Evolutionary conservation across 2,329 filamentous ascomycete genomes (phyloP), one percentile per base, ranked within the genome.

Genomic region (Fusarium nodosum): DNA sequence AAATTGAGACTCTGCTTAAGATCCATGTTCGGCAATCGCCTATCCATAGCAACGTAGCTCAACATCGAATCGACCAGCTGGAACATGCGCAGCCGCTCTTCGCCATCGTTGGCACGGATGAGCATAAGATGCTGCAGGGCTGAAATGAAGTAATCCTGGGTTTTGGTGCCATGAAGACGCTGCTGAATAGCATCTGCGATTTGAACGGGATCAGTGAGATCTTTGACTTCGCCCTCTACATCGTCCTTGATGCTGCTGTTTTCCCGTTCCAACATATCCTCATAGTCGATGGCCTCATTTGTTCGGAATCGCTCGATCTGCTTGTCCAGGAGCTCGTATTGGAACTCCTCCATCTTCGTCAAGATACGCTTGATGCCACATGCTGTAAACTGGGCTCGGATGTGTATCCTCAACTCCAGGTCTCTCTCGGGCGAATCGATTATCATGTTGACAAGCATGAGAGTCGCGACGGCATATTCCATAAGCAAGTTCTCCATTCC

Each of bases 51-150:
- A 67, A 99, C 95, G 80, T 98, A 98, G 80, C 94, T 97, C 71
- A 99, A 89, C 94, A 98, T 98, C n/a, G 93, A 91, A 80, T 99
- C 96, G 30, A 98, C 94, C 30, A 99, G 88, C 83, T 98, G 96
- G 82, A 98, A 99, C 91, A 97, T 96, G 50, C 93, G 90, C 66
- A 97, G 82, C 16, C 94, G 90, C 80, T 99, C 96, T 77, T 98
- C 96, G 50, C 92, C 91, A 74, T 97, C 93, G 69, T 94, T 96
- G 76, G 97, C 92, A 60, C 94, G 89, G 70, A 98, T 97, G 45
- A 99, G 87, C 73, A 99, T 86, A 78, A 99, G 86, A 82, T 99
- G 96, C 78, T 99, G 96, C 80, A 99, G 88, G 22, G 95, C 93
- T 47, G 95, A 97, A 31, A 97, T 84, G 79, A 98, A 99, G 82